A percentile compares a stretch with the other conserved stretches of the same genome.
These are phyloP conservation scores for Nitzschia sp. DNA, from an alignment of 108 stramenopile genomes.

Conservation along the genomic window DNA sequence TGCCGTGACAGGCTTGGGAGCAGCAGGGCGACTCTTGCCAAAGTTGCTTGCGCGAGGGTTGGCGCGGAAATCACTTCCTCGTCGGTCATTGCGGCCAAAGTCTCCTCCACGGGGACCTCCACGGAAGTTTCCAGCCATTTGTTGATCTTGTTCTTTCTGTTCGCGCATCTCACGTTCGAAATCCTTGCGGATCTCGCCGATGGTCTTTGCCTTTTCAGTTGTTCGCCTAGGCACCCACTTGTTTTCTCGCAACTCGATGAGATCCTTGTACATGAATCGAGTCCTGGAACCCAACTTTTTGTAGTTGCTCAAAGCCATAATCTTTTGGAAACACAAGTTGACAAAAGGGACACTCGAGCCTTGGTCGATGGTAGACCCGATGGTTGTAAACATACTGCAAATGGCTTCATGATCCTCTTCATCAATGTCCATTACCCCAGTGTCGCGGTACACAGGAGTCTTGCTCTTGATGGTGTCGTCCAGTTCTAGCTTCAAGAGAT, in stretches of 20 bases:
- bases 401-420: conserved; percentile 92
- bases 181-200: conserved; percentile 88
- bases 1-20: conserved; percentile 36
- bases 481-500: conserved; percentile 71
- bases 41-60: conserved; percentile 24
- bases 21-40: conserved; percentile 15
- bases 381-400: conserved; percentile 77
- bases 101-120: conserved; percentile 33
- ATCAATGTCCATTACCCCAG: conserved; percentile 66
- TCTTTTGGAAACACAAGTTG: conserved; percentile 71
- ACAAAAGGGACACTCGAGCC: conserved; percentile 57
- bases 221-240: conserved; percentile 89
- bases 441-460: conserved; percentile 43
- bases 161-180: conserved; percentile 72
- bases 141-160: conserved; percentile 60
- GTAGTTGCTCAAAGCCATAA: conserved; percentile 52
- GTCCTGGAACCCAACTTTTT: conserved; percentile 68
- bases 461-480: conserved; percentile 45
- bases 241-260: conserved; percentile 85
- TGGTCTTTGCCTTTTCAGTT: conserved; percentile 90
- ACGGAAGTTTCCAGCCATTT: conserved; percentile 32
- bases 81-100: conserved; percentile 30
- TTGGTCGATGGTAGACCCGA: conserved; percentile 79
- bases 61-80: conserved; percentile 20
- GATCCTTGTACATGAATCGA: conserved; percentile 95